These are phyloP conservation scores for Skeletonema tropicum DNA, from an alignment of 108 stramenopile species.

Conservation along the genomic window DNA sequence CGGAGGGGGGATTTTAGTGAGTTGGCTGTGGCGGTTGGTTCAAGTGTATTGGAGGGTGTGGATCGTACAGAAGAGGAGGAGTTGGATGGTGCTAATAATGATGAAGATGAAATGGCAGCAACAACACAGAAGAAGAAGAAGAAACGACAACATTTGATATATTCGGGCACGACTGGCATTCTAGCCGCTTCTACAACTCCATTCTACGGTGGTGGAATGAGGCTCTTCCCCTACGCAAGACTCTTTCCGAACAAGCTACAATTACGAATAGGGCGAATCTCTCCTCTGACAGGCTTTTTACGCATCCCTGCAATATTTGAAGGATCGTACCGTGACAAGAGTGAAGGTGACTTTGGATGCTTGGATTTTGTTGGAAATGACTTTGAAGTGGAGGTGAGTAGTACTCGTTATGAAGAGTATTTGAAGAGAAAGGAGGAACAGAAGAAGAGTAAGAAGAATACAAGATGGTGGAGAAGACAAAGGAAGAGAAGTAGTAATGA, in stretches of 20 bases:
- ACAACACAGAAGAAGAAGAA: background rate
- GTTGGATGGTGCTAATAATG: background rate
- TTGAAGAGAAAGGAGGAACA: constrained; percentile 7
- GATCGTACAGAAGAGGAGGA: background rate
- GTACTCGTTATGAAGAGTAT: constrained; percentile 32
- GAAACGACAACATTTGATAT: constrained; percentile 40
- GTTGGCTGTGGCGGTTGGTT: background rate
- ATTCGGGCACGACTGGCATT: constrained; percentile 66
- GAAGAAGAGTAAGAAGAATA: background rate
- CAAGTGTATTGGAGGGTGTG: background rate
- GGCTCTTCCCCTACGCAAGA: constrained; percentile 74
- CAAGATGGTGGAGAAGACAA: background rate
- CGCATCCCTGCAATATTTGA: constrained; percentile 69
- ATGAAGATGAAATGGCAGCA: background rate
- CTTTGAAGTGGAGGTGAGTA: constrained; percentile 56
- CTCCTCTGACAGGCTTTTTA: constrained; percentile 59
- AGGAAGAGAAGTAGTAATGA: background rate
- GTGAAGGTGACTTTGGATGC: constrained; percentile 53
- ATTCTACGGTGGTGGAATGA: constrained; percentile 73
- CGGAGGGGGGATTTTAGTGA: constrained; percentile 60
- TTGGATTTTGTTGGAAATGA: constrained; percentile 71
- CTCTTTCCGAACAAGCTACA: constrained; percentile 52
- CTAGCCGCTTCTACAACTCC: constrained; percentile 65
- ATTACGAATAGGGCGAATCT: constrained; percentile 67
- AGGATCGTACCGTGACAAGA: constrained; percentile 64